These are phyloP conservation scores for Panaeolus cyanescens DNA, from an alignment of 768 basidiomycete species.

Conservation along the genomic window DNA sequence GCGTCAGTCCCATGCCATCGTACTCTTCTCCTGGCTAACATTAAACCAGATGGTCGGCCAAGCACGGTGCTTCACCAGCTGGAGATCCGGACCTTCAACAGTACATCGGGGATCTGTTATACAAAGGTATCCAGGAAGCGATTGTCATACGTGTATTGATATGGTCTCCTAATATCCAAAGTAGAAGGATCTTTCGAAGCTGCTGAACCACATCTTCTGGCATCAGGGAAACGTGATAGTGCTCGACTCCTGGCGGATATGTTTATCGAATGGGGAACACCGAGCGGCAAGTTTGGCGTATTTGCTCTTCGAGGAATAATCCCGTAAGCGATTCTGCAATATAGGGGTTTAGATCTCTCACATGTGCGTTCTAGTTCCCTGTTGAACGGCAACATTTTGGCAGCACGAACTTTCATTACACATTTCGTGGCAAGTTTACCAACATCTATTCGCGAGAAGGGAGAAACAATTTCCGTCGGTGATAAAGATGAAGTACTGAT, in stretches of 20 bases:
- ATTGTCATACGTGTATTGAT: neutral
- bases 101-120: constrained; percentile 86
- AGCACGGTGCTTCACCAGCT: constrained; percentile 73
- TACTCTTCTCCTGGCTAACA: constrained; percentile 16
- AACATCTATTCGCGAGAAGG: constrained; percentile 41
- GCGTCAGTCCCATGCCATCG: constrained; percentile 52
- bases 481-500: constrained; percentile 62
- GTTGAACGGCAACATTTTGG: constrained; percentile 87
- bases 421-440: constrained; percentile 71
- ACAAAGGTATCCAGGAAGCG: constrained; percentile 59
- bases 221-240: constrained; percentile 87
- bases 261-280: constrained; percentile 76
- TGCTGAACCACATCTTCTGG: constrained; percentile 83
- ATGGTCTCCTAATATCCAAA: neutral
- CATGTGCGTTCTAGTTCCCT: constrained; percentile 55
- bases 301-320: constrained; percentile 87
- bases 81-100: constrained; percentile 90
- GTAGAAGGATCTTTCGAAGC: constrained; percentile 73
- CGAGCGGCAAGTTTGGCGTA: constrained; percentile 54
- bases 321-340: constrained; percentile 57
- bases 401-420: constrained; percentile 90
- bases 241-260: constrained; percentile 85
- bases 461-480: constrained; percentile 51
- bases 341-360: neutral
- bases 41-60: constrained; percentile 77